Evolutionary conservation across 2,329 filamentous ascomycete species (phyloP).

Genomic region (Colletotrichum sp.): DNA sequence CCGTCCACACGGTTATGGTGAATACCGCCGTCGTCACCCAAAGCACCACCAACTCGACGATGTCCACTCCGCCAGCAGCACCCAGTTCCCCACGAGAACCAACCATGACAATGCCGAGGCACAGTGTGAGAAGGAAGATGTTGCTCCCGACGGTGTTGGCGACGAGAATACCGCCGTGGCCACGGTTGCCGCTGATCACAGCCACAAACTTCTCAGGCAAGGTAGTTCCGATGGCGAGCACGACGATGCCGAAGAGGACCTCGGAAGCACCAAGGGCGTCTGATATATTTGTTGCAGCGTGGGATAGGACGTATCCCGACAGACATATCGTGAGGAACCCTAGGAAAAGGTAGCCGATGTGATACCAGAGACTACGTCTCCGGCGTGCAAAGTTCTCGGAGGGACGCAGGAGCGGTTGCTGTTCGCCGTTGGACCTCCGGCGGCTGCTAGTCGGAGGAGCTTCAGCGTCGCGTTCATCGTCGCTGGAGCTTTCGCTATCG

Average conservation of each 20-base stretch:
- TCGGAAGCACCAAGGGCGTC: constrained; percentile 47
- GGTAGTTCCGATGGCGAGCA: constrained; percentile 57
- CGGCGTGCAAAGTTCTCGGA: not conserved
- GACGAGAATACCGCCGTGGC: constrained; percentile 53
- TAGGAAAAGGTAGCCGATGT: constrained; percentile 41
- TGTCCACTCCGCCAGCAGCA: constrained; percentile 2
- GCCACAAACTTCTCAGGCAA: constrained; percentile 59
- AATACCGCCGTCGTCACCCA: constrained; percentile 23
- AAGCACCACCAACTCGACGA: constrained; percentile 20
- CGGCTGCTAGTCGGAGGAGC: not conserved
- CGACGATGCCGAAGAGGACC: constrained; percentile 49
- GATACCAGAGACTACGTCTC: constrained; percentile 12
- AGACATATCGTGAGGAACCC: constrained; percentile 51
- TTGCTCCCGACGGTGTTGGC: constrained; percentile 60
- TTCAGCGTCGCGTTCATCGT: constrained; percentile 24
- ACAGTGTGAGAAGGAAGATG: constrained; percentile 58
- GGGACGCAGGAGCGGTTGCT: constrained; percentile 3
- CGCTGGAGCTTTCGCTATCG: constrained; percentile 27
- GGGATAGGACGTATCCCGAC: constrained; percentile 54
- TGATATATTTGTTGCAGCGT: constrained; percentile 46
- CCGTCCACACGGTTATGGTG: constrained; percentile 24
- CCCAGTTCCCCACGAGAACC: constrained; percentile 10
- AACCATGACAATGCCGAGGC: constrained; percentile 43
- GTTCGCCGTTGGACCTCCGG: not conserved
- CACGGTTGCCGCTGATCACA: constrained; percentile 49